Base-by-base conservation (phyloP, 2,329 filamentous ascomycete genomes). In the Colletotrichum tabaci region DNA sequence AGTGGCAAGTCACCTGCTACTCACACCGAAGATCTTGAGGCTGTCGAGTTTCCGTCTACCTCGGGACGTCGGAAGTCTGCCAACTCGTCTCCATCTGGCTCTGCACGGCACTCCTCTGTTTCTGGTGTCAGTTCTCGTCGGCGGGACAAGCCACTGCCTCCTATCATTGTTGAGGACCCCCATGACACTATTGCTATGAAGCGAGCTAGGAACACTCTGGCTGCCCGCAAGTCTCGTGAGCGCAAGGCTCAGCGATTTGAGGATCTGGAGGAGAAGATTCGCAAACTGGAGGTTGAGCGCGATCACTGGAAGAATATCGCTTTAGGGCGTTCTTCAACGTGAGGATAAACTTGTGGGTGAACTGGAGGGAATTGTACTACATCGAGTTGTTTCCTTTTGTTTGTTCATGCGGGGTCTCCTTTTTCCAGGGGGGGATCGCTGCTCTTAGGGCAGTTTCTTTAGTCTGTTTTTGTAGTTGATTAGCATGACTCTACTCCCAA, bases 191-290 rank as follows among this genome's bases (percentile, higher is more conserved):
- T 93, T n/a, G 94, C 94, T 23, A 89, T 95, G 87, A 98, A 98
- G 91, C 93, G 96, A 81, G 95, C 95, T 61, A 93, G 95, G 76
- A 98, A 98, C 82, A 72, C 69, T 97, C 95, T 97, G 81, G 96
- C 96, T 21, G 96, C 96, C 77, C 94, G 96, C 75, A 98, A 98
- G 85, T 98, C 95, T 71, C 92, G 96, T 63, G 92, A 94, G 78
- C 92, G 94, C 75, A 98, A 98, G 86, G 91, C 94, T 68, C 88
- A 92, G 80, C 89, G 92, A 76, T 87, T 96, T 73, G 91, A 93
- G 67, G 89, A 91, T 69, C 87, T 98, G 56, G 93, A 97, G 84
- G 88, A 88, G 49, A 87, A 89, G 77, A 95, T 97, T 77, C 87
- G 85, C 21, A 90, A 93, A 79, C 84, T 96, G 38, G 87, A 91